Evolutionary conservation across 768 basidiomycete genomes (phyloP).

Genomic region (Hericium rajendrae): DNA sequence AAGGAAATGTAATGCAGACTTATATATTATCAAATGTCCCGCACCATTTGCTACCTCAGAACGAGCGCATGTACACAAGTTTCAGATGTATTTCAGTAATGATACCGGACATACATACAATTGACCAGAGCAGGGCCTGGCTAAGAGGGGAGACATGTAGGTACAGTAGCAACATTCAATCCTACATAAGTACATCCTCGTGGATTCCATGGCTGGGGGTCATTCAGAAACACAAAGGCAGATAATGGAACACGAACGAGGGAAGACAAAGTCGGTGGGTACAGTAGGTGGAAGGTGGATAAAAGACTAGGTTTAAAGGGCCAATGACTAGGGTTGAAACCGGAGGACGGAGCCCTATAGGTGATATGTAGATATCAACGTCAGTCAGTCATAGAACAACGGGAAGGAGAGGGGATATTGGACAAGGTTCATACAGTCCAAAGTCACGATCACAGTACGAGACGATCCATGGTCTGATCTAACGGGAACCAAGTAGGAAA

Average conservation of each 20-base stretch:
- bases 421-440: no score
- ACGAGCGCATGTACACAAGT: no score
- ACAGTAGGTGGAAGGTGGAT: neutral
- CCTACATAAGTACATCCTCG: conserved; percentile 8
- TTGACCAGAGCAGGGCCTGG: neutral
- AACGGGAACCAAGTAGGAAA: neutral
- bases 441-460: no score
- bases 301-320: neutral
- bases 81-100: neutral
- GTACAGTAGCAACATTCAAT: conserved; percentile 10
- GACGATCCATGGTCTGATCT: neutral
- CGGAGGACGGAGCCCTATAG: neutral
- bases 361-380: neutral
- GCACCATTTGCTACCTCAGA: no score
- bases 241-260: neutral
- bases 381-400: neutral
- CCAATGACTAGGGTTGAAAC: neutral
- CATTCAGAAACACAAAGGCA: conserved; percentile 1
- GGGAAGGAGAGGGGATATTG: neutral
- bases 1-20: no score
- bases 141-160: neutral
- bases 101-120: neutral
- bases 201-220: neutral
- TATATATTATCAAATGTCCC: no score
- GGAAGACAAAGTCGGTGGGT: neutral